A percentile compares a stretch with the other conserved stretches of the same genome.
Evolutionary conservation across 192 early-diverging fungal species (phyloP).

Genomic region (Pilaira anomala): DNA sequence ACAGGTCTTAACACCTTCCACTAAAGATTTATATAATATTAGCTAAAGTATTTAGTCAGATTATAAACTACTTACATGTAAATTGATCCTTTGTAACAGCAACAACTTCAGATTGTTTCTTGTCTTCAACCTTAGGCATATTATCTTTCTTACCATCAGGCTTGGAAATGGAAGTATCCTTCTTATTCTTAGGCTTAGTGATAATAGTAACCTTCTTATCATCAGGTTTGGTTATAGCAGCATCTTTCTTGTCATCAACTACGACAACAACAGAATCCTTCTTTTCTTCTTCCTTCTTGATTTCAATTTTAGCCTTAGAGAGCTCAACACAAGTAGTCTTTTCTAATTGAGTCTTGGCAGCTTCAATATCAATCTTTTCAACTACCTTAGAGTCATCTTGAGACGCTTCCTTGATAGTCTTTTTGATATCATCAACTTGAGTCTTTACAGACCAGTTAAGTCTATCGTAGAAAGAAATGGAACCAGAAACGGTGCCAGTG

Average conservation of each 20-base stretch:
- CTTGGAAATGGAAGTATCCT: too few species aligned
- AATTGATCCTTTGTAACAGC: neutral
- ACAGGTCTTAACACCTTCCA: neutral
- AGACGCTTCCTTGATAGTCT: conserved; percentile 9
- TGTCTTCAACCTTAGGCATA: neutral
- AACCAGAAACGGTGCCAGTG: too few species aligned
- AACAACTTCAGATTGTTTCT: neutral
- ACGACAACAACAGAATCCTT: neutral
- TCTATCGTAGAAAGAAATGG: neutral
- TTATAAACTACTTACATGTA: neutral
- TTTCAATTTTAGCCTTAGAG: neutral
- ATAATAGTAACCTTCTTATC: too few species aligned
- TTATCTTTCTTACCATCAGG: too few species aligned
- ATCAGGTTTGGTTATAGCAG: too few species aligned
- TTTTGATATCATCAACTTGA: conserved; percentile 6
- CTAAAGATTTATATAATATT: too few species aligned
- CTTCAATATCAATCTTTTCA: neutral
- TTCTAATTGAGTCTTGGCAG: neutral
- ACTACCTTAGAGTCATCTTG: conserved; percentile 9
- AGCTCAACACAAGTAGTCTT: neutral
- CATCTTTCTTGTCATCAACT: neutral
- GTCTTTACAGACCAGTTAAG: neutral
- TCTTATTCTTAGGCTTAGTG: too few species aligned
- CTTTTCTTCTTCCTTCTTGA: neutral
- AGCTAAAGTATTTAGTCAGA: neutral